phyloP scores from a whole-genome alignment of 768 basidiomycete genomes.

The Lepiota brunneoincarnata region DNA sequence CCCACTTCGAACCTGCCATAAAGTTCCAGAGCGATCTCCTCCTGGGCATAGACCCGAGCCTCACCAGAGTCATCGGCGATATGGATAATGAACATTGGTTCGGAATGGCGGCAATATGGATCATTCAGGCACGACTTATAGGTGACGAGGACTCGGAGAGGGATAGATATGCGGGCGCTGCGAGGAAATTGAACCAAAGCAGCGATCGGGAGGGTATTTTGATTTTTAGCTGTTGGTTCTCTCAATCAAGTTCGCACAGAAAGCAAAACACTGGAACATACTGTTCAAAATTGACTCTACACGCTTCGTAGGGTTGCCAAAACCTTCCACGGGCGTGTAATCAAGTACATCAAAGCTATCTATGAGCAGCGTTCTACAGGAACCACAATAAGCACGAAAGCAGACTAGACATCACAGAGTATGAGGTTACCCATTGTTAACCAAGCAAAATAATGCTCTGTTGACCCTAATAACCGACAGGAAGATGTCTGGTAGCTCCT shows the following conservation, averaged over 20 bases:
- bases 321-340: too few relatives aligned
- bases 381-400: too few relatives aligned
- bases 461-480: too few relatives aligned
- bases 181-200: not conserved
- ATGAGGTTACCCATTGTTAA: too few relatives aligned
- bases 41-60: not conserved
- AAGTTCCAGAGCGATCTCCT: not conserved
- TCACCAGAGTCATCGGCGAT: constrained; percentile 3
- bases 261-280: too few relatives aligned
- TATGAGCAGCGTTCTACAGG: too few relatives aligned
- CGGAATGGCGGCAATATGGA: not conserved
- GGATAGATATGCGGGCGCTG: too few relatives aligned
- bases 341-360: too few relatives aligned
- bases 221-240: not conserved
- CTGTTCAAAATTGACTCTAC: not conserved
- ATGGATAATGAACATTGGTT: not conserved
- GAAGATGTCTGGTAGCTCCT: too few relatives aligned
- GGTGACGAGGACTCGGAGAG: constrained; percentile 2
- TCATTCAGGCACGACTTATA: constrained; percentile 5
- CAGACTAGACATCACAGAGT: too few relatives aligned
- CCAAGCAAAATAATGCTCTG: too few relatives aligned
- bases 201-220: not conserved
- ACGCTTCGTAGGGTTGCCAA: not conserved
- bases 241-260: not conserved
- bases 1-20: constrained; percentile 1